These are phyloP conservation scores for Eucalyptus curtisii DNA, from an alignment of 345 rosid genomes.

Conservation along the genomic window DNA sequence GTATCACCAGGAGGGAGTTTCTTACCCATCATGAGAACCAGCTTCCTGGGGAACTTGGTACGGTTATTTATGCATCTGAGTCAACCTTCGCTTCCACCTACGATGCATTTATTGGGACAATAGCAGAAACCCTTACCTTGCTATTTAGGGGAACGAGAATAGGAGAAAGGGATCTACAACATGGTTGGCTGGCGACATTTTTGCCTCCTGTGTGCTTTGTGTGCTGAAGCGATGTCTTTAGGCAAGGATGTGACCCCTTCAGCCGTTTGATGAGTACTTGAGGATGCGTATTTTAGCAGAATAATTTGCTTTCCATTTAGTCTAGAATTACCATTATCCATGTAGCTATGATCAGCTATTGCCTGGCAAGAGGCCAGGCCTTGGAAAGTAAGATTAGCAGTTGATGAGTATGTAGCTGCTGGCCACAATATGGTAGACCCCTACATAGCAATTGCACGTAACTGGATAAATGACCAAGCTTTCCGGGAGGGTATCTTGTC, in stretches of 20 bases:
- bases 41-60: background rate
- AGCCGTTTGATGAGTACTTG: background rate
- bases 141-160: background rate
- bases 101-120: background rate
- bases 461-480: background rate
- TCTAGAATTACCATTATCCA: background rate
- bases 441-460: background rate
- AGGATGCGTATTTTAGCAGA: background rate
- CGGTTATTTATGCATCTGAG: background rate
- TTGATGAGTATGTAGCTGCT: background rate
- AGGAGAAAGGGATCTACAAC: background rate
- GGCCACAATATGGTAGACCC: background rate
- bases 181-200: background rate
- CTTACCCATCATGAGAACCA: background rate
- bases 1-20: background rate
- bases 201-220: background rate
- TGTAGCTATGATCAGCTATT: background rate
- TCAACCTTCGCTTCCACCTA: background rate
- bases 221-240: background rate
- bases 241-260: background rate
- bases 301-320: background rate
- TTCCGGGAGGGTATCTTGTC: background rate
- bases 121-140: background rate
- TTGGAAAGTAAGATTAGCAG: background rate
- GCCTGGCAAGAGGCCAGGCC: background rate